Percentiles rank a stretch among this genome's conserved stretches.
These are phyloP conservation scores for Aspergillus alliaceus DNA, from an alignment of 2,329 filamentous ascomycete genomes.

Conservation along the genomic window DNA sequence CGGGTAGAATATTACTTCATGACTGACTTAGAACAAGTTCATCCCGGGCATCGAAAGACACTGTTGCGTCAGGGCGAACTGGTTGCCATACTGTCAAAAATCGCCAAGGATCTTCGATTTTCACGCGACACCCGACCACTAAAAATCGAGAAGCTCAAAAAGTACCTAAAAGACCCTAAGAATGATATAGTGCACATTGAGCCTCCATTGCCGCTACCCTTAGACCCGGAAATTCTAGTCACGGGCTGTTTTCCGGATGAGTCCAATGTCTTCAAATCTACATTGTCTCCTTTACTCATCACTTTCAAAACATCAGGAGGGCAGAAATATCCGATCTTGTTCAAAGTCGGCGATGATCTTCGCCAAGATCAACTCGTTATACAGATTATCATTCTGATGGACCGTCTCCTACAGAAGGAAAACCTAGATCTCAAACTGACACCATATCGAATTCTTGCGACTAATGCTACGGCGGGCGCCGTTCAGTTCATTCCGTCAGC, in stretches of 20 bases:
- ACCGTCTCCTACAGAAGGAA: conserved; percentile 90
- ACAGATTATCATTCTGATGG: conserved; percentile 97
- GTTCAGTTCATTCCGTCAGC: conserved; percentile 91
- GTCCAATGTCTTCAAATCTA: conserved; percentile 92
- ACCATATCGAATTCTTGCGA: conserved; percentile 94
- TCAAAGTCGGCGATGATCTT: conserved; percentile 95
- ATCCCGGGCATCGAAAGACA: conserved; percentile 70
- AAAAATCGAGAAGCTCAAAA: conserved; percentile 82
- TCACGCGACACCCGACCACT: conserved; percentile 74
- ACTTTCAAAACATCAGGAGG: conserved; percentile 81
- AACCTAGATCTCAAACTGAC: conserved; percentile 94
- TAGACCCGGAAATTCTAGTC: conserved; percentile 81
- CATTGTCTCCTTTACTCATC: conserved; percentile 84
- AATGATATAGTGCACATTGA: conserved; percentile 85
- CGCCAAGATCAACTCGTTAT: conserved; percentile 97
- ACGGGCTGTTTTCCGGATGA: conserved; percentile 80
- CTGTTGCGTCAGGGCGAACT: conserved; percentile 87
- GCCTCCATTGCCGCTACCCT: conserved; percentile 79
- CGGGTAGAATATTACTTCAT: conserved; percentile 97
- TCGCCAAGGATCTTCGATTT: conserved; percentile 83
- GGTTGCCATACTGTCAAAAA: conserved; percentile 80
- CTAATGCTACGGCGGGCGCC: conserved; percentile 82
- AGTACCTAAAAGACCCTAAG: conserved; percentile 80
- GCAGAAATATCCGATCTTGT: conserved; percentile 84
- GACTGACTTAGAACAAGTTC: conserved; percentile 75